A percentile compares a stretch with the other conserved stretches of the same genome.
Conservation (phyloP, 2,329 filamentous ascomycete genomes). For the Penicillium glabrum region DNA sequence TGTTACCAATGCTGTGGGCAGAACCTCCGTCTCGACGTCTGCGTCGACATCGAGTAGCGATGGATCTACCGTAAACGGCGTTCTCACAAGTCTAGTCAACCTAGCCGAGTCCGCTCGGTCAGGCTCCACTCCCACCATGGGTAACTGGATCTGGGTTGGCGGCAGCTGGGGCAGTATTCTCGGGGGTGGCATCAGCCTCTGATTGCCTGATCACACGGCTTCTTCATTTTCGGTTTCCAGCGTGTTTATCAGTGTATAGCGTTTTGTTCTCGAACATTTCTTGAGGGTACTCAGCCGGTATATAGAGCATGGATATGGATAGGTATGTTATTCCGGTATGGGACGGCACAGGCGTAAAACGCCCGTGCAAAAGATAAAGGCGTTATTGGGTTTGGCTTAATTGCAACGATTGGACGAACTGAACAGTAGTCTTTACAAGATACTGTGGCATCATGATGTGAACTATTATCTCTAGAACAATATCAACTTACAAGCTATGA, state of each 20-base stretch:
- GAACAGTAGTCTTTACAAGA: neutral
- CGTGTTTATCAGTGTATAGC: neutral
- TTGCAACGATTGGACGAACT: neutral
- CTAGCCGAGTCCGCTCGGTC: constrained; percentile 38
- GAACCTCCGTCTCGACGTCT: constrained; percentile 34
- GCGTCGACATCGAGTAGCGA: constrained; percentile 23
- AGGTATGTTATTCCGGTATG: neutral
- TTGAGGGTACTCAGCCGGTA: neutral
- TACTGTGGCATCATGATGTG: neutral
- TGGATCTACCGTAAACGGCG: constrained; percentile 31
- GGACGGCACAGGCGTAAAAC: neutral
- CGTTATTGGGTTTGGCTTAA: neutral
- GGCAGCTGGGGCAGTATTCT: constrained; percentile 42
- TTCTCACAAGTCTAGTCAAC: constrained; percentile 39
- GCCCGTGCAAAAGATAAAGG: neutral
- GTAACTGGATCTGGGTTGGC: constrained; percentile 47
- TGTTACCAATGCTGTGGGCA: constrained; percentile 47
- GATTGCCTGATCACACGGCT: neutral
- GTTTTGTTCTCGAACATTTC: neutral
- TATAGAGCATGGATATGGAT: constrained; percentile 6
- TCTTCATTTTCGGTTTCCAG: neutral
- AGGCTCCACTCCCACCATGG: constrained; percentile 39
- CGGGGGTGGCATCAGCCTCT: constrained; percentile 40
- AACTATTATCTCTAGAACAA: neutral
- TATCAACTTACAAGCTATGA: neutral